phyloP scores from a whole-genome alignment of 2,329 filamentous ascomycete genomes.

The Nothophoma quercina region DNA sequence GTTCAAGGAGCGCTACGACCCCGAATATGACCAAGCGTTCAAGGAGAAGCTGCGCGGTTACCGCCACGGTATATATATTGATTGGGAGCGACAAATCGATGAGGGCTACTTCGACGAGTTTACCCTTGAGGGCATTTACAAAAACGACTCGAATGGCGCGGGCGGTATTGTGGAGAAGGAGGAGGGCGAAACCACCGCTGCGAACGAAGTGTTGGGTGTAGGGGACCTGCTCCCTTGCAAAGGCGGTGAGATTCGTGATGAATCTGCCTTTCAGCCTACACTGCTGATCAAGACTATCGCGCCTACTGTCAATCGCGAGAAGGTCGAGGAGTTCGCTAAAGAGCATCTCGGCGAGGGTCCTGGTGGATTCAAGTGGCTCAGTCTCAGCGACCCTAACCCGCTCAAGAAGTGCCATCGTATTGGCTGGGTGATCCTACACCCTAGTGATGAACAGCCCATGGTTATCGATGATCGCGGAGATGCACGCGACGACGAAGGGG shows the following conservation, averaged over 20 bases:
- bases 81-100: constrained; percentile 90
- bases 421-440: constrained; percentile 96
- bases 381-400: constrained; percentile 94
- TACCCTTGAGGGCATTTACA: constrained; percentile 90
- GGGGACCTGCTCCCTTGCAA: constrained; percentile 85
- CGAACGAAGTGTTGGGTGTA: constrained; percentile 91
- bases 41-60: constrained; percentile 79
- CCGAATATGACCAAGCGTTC: constrained; percentile 79
- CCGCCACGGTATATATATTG: constrained; percentile 77
- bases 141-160: constrained; percentile 86
- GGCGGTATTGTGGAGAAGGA: constrained; percentile 91
- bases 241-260: constrained; percentile 87
- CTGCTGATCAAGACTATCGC: constrained; percentile 98
- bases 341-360: constrained; percentile 91
- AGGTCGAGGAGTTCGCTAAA: constrained; percentile 92
- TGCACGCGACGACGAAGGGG: constrained; percentile 71
- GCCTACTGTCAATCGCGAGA: constrained; percentile 91
- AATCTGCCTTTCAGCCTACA: constrained; percentile 86
- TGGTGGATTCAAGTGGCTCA: constrained; percentile 94
- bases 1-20: constrained; percentile 95
- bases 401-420: constrained; percentile 97
- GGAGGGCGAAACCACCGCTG: constrained; percentile 90
- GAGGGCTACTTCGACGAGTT: constrained; percentile 91
- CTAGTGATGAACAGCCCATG: constrained; percentile 71
- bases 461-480: constrained; percentile 73